These are phyloP conservation scores for Calonectria honghensis DNA, from an alignment of 2,329 filamentous ascomycete species.

Conservation along the genomic window DNA sequence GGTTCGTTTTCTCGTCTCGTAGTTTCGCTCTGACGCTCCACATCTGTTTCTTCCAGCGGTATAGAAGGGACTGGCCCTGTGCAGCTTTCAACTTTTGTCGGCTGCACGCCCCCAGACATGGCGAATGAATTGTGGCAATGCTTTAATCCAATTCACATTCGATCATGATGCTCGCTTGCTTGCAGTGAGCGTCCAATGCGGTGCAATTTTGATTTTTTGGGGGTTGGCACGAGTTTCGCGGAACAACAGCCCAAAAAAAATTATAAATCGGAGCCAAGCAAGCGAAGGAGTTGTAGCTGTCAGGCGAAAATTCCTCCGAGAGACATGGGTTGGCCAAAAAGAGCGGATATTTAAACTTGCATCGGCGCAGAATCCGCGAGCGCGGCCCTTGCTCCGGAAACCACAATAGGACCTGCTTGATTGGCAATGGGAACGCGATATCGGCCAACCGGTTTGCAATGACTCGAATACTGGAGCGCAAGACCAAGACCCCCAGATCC, in stretches of 20 bases:
- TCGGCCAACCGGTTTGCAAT: conserved; percentile 1
- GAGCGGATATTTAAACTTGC: neutral
- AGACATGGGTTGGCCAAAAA: neutral
- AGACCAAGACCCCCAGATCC: neutral
- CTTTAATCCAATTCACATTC: neutral
- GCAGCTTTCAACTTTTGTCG: neutral
- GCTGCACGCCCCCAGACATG: neutral
- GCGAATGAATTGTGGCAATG: neutral
- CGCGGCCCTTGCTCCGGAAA: conserved; percentile 10
- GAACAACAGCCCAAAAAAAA: neutral
- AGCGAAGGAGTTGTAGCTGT: neutral
- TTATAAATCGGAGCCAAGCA: neutral
- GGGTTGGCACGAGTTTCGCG: neutral
- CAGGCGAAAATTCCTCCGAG: neutral
- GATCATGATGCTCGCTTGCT: neutral
- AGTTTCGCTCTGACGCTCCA: neutral
- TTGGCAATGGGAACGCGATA: conserved; percentile 15
- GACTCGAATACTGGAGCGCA: neutral
- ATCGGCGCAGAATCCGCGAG: conserved; percentile 20
- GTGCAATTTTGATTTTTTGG: too few relatives aligned
- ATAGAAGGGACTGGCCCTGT: neutral
- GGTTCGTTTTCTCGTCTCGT: neutral
- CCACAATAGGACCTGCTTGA: neutral
- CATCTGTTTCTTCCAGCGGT: neutral
- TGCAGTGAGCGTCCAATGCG: too few relatives aligned